phyloP scores from a whole-genome alignment of 2,329 filamentous ascomycete genomes.

The Claviceps africana region DNA sequence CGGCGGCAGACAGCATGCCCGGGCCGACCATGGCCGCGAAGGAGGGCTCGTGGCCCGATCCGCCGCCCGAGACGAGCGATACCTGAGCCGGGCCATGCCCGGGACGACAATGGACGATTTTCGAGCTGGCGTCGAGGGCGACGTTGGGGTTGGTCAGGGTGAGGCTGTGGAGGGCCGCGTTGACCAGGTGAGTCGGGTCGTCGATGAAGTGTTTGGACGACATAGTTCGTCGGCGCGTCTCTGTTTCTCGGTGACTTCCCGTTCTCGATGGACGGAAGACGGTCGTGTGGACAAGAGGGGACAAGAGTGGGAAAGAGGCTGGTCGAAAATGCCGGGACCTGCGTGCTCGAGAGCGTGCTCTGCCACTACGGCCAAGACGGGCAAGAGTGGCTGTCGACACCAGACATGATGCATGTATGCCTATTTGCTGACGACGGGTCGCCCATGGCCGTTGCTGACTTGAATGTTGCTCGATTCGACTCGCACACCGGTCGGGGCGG shows the following conservation, averaged over 20 bases:
- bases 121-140: conserved; percentile 64
- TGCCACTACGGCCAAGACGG: no score
- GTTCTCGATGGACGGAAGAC: background rate
- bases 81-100: conserved; percentile 44
- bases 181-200: conserved; percentile 66
- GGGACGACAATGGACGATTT: conserved; percentile 67
- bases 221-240: conserved; percentile 14
- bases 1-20: conserved; percentile 66
- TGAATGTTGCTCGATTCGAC: no score
- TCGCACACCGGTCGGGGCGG: no score
- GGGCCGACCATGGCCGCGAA: conserved; percentile 76
- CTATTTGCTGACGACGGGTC: no score
- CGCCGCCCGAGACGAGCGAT: conserved; percentile 75
- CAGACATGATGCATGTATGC: no score
- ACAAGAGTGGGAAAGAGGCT: no score
- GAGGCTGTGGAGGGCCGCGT: conserved; percentile 59
- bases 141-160: conserved; percentile 76
- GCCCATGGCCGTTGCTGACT: no score
- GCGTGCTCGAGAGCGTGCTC: no score
- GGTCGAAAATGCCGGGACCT: no score
- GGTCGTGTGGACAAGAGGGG: no score
- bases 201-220: conserved; percentile 78
- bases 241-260: background rate
- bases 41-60: conserved; percentile 79
- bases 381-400: no score